These are phyloP conservation scores for Punctularia strigosozonata DNA, from an alignment of 768 basidiomycete species.

Conservation along the genomic window DNA sequence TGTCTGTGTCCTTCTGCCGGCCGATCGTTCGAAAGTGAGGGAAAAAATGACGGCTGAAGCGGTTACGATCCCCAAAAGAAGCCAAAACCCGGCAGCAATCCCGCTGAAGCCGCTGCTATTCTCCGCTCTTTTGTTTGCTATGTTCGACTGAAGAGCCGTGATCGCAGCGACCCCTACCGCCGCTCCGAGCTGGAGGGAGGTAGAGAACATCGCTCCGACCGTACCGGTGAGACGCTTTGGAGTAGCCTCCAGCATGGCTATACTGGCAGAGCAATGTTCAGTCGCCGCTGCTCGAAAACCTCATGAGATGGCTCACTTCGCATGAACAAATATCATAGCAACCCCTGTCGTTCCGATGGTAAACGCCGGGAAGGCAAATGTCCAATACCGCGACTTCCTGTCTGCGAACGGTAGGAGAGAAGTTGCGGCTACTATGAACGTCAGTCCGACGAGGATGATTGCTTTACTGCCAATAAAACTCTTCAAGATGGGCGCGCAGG, in stretches of 20 bases:
- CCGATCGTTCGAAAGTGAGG: too few species aligned
- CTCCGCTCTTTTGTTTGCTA: neutral
- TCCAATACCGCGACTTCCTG: slow-evolving; percentile 4
- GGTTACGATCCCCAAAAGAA: neutral
- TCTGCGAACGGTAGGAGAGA: slow-evolving; percentile 6
- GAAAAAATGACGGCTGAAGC: neutral
- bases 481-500: neutral
- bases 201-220: neutral
- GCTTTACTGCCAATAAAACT: neutral
- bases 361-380: slow-evolving; percentile 6
- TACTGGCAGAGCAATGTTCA: neutral
- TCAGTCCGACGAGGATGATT: neutral
- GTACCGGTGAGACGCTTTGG: neutral
- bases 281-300: too few species aligned
- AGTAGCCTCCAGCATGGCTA: neutral
- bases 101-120: neutral
- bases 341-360: slow-evolving; percentile 4
- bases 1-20: too few species aligned
- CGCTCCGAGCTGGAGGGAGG: neutral
- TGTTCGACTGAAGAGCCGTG: neutral
- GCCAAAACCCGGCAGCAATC: neutral
- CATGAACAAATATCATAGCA: neutral
- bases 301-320: neutral
- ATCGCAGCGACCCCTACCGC: neutral
- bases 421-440: neutral